Evolutionary conservation across 2,329 filamentous ascomycete genomes (phyloP).

Genomic region (Botrytis porri): DNA sequence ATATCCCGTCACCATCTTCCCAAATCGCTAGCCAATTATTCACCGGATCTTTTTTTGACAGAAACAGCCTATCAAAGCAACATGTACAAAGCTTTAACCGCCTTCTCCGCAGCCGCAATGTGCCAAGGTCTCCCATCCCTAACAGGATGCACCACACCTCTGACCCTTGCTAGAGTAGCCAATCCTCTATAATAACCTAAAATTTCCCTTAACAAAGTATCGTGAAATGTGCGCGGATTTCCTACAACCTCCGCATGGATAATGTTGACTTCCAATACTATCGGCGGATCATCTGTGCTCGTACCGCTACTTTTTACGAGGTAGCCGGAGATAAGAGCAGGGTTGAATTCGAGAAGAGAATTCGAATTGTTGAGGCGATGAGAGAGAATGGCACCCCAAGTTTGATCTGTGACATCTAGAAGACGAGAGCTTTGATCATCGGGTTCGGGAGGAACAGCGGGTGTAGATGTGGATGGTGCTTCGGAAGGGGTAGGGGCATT

Average conservation of each 20-base stretch:
- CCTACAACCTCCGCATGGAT: constrained; percentile 49
- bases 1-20: not conserved
- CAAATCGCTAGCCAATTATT: not conserved
- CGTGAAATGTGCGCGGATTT: constrained; percentile 45
- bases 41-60: not conserved
- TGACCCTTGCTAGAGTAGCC: constrained; percentile 64
- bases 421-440: constrained; percentile 68
- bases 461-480: constrained; percentile 42
- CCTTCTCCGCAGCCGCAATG: constrained; percentile 68
- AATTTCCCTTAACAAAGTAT: constrained; percentile 67
- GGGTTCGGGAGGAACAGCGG: constrained; percentile 47
- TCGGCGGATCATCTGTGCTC: constrained; percentile 55
- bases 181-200: constrained; percentile 66
- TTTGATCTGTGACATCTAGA: constrained; percentile 70
- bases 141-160: constrained; percentile 58
- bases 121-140: constrained; percentile 73
- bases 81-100: constrained; percentile 61
- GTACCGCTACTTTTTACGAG: constrained; percentile 61
- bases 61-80: constrained; percentile 48
- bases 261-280: constrained; percentile 62
- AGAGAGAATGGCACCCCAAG: constrained; percentile 69
- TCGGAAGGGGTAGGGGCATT: constrained; percentile 38
- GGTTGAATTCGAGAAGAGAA: constrained; percentile 53
- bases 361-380: constrained; percentile 62
- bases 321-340: constrained; percentile 62